phyloP scores from a whole-genome alignment of 1,284 basidiomycete genomes.

The Takashimella koratensis region DNA sequence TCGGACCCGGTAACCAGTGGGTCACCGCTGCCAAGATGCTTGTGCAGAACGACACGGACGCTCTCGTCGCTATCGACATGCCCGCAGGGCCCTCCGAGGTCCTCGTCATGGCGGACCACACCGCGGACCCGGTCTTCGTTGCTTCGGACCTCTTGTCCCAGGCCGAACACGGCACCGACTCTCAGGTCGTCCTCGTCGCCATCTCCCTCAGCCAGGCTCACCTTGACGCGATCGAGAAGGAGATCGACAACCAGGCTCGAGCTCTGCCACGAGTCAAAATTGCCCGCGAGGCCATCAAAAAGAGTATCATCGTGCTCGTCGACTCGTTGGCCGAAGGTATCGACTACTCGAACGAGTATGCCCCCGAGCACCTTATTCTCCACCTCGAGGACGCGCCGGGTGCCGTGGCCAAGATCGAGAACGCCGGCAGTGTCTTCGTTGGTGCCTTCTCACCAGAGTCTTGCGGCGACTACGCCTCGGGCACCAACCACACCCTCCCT shows the following conservation, averaged over 20 bases:
- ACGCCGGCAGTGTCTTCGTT: constrained; percentile 95
- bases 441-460: constrained; percentile 81
- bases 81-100: constrained; percentile 98
- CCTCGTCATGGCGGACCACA: constrained; percentile 86
- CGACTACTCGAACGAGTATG: constrained; percentile 92
- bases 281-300: constrained; percentile 82
- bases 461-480: constrained; percentile 97
- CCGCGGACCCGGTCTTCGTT: constrained; percentile 82
- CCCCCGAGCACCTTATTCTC: constrained; percentile 92
- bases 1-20: constrained; percentile 99
- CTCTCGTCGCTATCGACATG: constrained; percentile 97
- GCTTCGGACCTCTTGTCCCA: constrained; percentile 96
- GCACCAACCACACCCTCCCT: constrained; percentile 95
- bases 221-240: constrained; percentile 71
- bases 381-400: constrained; percentile 71
- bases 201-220: constrained; percentile 64
- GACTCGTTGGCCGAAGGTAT: constrained; percentile 70
- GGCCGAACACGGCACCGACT: constrained; percentile 97
- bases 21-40: constrained; percentile 99
- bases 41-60: constrained; percentile 97
- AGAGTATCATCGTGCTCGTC: constrained; percentile 83
- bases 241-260: constrained; percentile 84
- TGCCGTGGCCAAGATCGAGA: constrained; percentile 67
- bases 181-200: constrained; percentile 90
- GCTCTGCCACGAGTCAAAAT: constrained; percentile 86